Percentiles rank a stretch among this genome's conserved stretches.
phyloP scores from a whole-genome alignment of 768 basidiomycete genomes.

The Krasilnikovozyma curviuscula region DNA sequence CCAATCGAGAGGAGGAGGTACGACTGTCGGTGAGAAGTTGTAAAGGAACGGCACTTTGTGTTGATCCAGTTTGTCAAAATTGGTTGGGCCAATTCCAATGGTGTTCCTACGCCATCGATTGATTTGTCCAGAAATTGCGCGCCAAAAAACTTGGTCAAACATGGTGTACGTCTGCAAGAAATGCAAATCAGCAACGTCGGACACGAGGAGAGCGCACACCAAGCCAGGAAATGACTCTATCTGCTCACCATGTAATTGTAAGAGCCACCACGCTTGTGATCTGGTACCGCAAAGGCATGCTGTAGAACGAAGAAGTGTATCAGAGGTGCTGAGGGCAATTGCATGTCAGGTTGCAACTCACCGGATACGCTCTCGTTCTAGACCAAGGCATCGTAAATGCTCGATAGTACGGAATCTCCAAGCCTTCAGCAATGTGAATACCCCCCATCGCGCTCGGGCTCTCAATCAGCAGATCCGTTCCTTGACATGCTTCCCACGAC shows the following conservation, averaged over 20 bases:
- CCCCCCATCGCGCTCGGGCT: slow-evolving; percentile 96
- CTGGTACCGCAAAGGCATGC: slow-evolving; percentile 94
- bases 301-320: background rate
- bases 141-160: slow-evolving; percentile 92
- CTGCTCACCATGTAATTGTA: slow-evolving; percentile 91
- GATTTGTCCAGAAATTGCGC: slow-evolving; percentile 78
- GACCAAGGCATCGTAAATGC: slow-evolving; percentile 66
- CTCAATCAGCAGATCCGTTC: slow-evolving; percentile 79
- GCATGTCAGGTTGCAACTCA: slow-evolving; percentile 6
- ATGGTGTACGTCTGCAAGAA: slow-evolving; percentile 61
- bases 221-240: background rate
- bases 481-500: slow-evolving; percentile 91
- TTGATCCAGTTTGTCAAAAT: slow-evolving; percentile 83
- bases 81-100: slow-evolving; percentile 58
- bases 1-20: slow-evolving; percentile 92
- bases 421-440: slow-evolving; percentile 86
- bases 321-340: background rate
- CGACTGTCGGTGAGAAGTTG: slow-evolving; percentile 79
- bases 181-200: background rate
- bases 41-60: slow-evolving; percentile 97
- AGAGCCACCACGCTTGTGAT: slow-evolving; percentile 87
- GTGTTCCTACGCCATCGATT: slow-evolving; percentile 76
- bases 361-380: slow-evolving; percentile 78
- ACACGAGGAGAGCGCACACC: background rate
- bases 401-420: slow-evolving; percentile 79